phyloP scores from a whole-genome alignment of 805 yeast genomes.

The Nakazawaea ishiwadae region DNA sequence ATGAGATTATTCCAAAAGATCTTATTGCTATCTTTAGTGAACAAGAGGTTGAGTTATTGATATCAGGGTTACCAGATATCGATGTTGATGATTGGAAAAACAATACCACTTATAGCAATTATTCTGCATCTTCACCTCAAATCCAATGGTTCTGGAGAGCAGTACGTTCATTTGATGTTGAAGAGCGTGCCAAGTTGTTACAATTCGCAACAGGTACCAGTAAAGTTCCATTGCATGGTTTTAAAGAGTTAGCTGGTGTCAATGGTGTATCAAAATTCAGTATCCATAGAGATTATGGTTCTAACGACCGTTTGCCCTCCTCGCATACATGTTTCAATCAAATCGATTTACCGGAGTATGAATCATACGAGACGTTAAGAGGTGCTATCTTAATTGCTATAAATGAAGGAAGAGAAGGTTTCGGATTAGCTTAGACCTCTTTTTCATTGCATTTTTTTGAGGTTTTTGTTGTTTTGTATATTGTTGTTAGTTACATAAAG shows the following conservation, averaged over 20 bases:
- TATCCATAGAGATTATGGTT: constrained; percentile 85
- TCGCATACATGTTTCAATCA: constrained; percentile 98
- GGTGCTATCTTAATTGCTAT: constrained; percentile 79
- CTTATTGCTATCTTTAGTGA: constrained; percentile 87
- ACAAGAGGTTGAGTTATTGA: constrained; percentile 87
- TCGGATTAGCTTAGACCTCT: constrained; percentile 74
- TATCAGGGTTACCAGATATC: constrained; percentile 94
- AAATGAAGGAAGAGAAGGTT: constrained; percentile 94
- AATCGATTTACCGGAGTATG: constrained; percentile 89
- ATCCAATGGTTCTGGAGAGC: constrained; percentile 98
- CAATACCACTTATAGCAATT: constrained; percentile 77
- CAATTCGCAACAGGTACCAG: constrained; percentile 98
- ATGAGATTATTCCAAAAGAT: constrained; percentile 82
- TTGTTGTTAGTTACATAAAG: too few relatives aligned
- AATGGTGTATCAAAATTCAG: constrained; percentile 82
- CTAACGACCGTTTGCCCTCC: constrained; percentile 82
- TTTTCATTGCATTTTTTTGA: too few relatives aligned
- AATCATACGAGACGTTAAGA: constrained; percentile 78
- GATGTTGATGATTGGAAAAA: constrained; percentile 95
- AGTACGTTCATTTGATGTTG: constrained; percentile 87
- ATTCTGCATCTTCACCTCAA: constrained; percentile 77
- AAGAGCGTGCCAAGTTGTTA: constrained; percentile 87
- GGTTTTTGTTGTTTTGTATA: neutral
- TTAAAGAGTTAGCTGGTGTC: constrained; percentile 83
- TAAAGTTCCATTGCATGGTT: constrained; percentile 93